Evolutionary conservation across 2,329 filamentous ascomycete species (phyloP).

Genomic region (Tolypocladium sp.): DNA sequence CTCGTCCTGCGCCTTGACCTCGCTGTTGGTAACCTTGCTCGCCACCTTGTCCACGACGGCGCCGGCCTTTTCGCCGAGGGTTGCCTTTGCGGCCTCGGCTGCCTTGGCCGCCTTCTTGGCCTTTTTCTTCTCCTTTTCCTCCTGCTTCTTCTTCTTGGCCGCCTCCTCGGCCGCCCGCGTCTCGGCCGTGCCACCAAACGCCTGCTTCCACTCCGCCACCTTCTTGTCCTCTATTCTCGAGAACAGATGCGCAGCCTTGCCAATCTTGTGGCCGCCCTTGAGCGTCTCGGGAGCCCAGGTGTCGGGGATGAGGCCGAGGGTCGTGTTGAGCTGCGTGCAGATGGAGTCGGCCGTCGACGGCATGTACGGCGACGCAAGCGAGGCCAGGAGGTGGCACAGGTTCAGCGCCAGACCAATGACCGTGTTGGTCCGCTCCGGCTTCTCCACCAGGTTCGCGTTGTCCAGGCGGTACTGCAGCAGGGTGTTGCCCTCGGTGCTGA

Average conservation of each 20-base stretch:
- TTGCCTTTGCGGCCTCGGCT: slow-evolving; percentile 15
- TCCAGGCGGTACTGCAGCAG: slow-evolving; percentile 44
- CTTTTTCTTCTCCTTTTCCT: slow-evolving; percentile 34
- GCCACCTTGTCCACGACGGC: not conserved
- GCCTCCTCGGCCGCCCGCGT: slow-evolving; percentile 37
- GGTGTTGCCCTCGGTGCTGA: slow-evolving; percentile 49
- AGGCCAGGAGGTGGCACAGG: slow-evolving; percentile 72
- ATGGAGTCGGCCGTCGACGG: slow-evolving; percentile 70
- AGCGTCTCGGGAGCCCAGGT: slow-evolving; percentile 54
- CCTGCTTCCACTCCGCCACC: slow-evolving; percentile 72
- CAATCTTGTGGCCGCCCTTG: slow-evolving; percentile 69
- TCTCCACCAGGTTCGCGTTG: slow-evolving; percentile 44
- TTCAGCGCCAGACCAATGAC: slow-evolving; percentile 76
- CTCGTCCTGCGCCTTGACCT: slow-evolving; percentile 9
- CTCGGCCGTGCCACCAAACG: slow-evolving; percentile 55
- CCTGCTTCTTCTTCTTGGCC: slow-evolving; percentile 40
- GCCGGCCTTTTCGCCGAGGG: slow-evolving; percentile 4
- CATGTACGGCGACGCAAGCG: slow-evolving; percentile 75
- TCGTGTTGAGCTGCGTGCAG: slow-evolving; percentile 59
- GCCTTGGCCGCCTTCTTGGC: slow-evolving; percentile 25
- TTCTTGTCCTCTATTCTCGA: slow-evolving; percentile 74
- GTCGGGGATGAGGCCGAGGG: slow-evolving; percentile 42
- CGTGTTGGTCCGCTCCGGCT: slow-evolving; percentile 43
- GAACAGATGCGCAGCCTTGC: slow-evolving; percentile 72
- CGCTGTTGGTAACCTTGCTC: not conserved